Conservation (phyloP, 2,329 filamentous ascomycete species). For the Colletotrichum higginsianum region DNA sequence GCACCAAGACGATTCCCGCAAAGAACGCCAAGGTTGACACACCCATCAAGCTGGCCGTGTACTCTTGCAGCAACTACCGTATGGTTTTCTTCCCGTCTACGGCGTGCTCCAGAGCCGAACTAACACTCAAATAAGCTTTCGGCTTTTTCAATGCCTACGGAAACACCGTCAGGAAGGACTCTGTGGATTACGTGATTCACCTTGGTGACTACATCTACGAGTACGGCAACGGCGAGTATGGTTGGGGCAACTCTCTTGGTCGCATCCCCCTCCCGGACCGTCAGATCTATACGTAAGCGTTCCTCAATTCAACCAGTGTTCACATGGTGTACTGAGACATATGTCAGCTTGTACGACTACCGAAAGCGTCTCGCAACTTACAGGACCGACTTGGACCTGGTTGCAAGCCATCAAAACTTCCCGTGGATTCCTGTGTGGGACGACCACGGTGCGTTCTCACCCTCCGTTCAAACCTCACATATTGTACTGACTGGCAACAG, state of each 20-base stretch:
- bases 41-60: slow-evolving; percentile 74
- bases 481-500: slow-evolving; percentile 45
- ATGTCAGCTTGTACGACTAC: slow-evolving; percentile 58
- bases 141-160: slow-evolving; percentile 75
- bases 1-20: slow-evolving; percentile 78
- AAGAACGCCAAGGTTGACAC: slow-evolving; percentile 68
- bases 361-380: slow-evolving; percentile 59
- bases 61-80: slow-evolving; percentile 80
- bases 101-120: too few species aligned
- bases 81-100: slow-evolving; percentile 45
- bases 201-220: slow-evolving; percentile 78
- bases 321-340: slow-evolving; percentile 46
- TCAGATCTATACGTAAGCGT: slow-evolving; percentile 60
- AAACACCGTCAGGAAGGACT: slow-evolving; percentile 71
- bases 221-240: slow-evolving; percentile 59
- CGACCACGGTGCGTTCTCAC: slow-evolving; percentile 63
- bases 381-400: slow-evolving; percentile 58
- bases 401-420: slow-evolving; percentile 57
- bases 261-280: slow-evolving; percentile 68
- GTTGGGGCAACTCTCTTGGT: slow-evolving; percentile 65
- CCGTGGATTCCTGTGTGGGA: slow-evolving; percentile 65
- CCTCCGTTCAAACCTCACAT: too few species aligned
- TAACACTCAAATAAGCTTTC: slow-evolving; percentile 13
- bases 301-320: slow-evolving; percentile 24
- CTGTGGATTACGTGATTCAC: slow-evolving; percentile 72